Conservation (phyloP, 139 green algal genomes). For the Pseudopediastrum boryanum region DNA sequence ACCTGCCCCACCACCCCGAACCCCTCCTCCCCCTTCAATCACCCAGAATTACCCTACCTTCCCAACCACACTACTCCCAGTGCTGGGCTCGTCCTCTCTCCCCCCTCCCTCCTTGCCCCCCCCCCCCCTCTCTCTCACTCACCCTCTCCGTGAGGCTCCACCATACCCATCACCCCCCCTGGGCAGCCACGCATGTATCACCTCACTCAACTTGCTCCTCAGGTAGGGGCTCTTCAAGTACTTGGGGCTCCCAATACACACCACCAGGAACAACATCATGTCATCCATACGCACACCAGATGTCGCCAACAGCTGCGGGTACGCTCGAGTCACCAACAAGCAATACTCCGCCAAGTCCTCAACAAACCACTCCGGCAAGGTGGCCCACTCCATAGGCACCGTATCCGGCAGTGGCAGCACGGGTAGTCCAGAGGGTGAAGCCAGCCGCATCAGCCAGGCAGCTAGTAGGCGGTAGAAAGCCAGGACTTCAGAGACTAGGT, state of each 20-base stretch:
- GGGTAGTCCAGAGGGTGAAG: constrained; percentile 23
- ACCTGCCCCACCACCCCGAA: background rate
- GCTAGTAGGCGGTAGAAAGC: constrained; percentile 74
- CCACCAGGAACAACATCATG: constrained; percentile 75
- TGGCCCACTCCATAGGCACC: constrained; percentile 8
- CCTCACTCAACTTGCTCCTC: constrained; percentile 85
- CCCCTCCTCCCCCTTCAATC: background rate
- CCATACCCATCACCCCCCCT: no score
- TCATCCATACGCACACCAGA: constrained; percentile 56
- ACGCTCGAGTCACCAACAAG: constrained; percentile 50
- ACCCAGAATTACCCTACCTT: background rate
- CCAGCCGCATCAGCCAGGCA: constrained; percentile 75
- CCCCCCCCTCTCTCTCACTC: background rate
- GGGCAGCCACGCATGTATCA: constrained; percentile 66
- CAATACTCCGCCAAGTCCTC: constrained; percentile 85
- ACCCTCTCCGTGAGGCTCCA: background rate
- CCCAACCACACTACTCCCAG: background rate
- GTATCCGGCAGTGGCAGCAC: constrained; percentile 69
- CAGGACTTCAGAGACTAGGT: constrained; percentile 65
- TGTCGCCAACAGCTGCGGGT: constrained; percentile 45
- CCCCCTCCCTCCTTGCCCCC: no score
- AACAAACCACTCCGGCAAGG: constrained; percentile 82
- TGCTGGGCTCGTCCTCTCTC: background rate
- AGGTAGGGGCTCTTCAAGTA: constrained; percentile 88
- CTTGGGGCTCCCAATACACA: constrained; percentile 59